These are phyloP conservation scores for Lactifluus volemus DNA, from an alignment of 768 basidiomycete species.

Conservation along the genomic window DNA sequence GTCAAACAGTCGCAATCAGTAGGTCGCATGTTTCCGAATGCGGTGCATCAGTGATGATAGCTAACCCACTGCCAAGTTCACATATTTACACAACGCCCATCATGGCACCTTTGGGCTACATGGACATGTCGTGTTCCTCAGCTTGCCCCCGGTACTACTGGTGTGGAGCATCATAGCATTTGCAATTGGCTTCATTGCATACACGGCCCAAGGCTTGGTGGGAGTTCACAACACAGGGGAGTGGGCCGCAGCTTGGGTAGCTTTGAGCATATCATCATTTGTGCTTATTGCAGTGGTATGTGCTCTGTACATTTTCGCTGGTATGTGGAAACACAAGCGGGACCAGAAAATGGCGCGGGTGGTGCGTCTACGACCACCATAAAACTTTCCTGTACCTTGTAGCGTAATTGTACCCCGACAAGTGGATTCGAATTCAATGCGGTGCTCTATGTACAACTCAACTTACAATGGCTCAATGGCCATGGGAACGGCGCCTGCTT, in stretches of 20 bases:
- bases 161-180: constrained; percentile 48
- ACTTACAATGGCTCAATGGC: constrained; percentile 30
- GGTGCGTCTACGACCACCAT: background rate
- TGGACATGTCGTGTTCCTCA: constrained; percentile 43
- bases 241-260: constrained; percentile 32
- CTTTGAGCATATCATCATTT: constrained; percentile 34
- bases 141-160: constrained; percentile 44
- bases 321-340: constrained; percentile 36
- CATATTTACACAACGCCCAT: constrained; percentile 45
- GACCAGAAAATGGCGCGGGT: background rate
- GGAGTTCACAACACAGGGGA: constrained; percentile 20
- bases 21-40: background rate
- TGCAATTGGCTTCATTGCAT: constrained; percentile 37
- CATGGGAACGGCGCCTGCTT: constrained; percentile 33
- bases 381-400: background rate
- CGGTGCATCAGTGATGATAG: background rate
- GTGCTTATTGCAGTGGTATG: constrained; percentile 31
- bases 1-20: constrained; percentile 38
- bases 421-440: background rate
- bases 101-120: constrained; percentile 37
- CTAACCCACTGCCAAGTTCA: constrained; percentile 29
- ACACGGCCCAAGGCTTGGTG: constrained; percentile 32
- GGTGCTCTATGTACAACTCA: background rate
- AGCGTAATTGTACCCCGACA: background rate
- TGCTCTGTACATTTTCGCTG: constrained; percentile 41